These are phyloP conservation scores for Aspergillus aculeatus DNA, from an alignment of 2,329 filamentous ascomycete genomes.

Conservation along the genomic window DNA sequence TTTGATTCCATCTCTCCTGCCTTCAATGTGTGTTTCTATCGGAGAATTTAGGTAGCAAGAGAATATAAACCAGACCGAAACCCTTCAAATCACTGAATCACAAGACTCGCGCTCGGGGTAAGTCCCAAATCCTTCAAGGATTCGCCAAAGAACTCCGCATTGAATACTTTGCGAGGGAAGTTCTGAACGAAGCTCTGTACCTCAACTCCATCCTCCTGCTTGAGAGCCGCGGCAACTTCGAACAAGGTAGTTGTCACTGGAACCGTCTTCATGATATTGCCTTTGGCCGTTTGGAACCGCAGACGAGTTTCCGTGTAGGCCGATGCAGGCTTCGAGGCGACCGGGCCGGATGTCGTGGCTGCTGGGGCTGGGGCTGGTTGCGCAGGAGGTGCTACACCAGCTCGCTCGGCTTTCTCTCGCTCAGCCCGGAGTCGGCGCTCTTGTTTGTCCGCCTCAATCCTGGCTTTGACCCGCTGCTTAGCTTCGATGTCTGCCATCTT, in stretches of 20 bases:
- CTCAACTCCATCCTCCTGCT: constrained; percentile 66
- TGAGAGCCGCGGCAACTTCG: constrained; percentile 77
- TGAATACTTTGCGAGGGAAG: constrained; percentile 81
- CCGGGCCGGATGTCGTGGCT: constrained; percentile 48
- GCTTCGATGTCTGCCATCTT: constrained; percentile 82
- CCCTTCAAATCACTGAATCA: constrained; percentile 56
- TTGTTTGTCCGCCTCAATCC: constrained; percentile 92
- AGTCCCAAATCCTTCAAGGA: constrained; percentile 90
- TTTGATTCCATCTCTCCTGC: background rate
- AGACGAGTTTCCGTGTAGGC: constrained; percentile 79
- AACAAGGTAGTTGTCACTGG: constrained; percentile 89
- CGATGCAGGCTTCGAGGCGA: constrained; percentile 61
- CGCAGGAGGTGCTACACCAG: constrained; percentile 62
- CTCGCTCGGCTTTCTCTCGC: constrained; percentile 78
- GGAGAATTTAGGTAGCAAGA: background rate
- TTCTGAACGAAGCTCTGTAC: constrained; percentile 79
- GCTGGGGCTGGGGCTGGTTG: constrained; percentile 46
- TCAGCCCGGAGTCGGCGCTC: constrained; percentile 84
- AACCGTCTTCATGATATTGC: constrained; percentile 82
- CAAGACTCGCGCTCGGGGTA: constrained; percentile 84
- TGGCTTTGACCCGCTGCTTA: constrained; percentile 84
- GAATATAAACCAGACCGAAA: background rate
- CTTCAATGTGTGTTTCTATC: background rate
- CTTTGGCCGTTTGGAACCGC: constrained; percentile 71
- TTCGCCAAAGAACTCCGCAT: constrained; percentile 76